Evolutionary conservation across 805 yeast genomes (phyloP).

Genomic region (Cyberlindnera maclurae): DNA sequence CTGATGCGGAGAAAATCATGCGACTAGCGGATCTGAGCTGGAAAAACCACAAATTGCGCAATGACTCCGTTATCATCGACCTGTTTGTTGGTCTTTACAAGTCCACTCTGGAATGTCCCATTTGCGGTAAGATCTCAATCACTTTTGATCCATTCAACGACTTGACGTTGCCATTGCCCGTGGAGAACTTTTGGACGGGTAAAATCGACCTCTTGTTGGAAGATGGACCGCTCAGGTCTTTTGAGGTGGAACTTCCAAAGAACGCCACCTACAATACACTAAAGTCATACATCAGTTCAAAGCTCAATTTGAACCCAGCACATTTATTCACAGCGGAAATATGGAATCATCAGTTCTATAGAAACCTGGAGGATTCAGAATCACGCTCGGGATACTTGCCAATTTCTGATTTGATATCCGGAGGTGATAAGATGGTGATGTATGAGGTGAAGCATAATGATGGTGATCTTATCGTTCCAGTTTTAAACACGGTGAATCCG

Average conservation of each 20-base stretch:
- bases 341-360: conserved; percentile 61
- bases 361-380: conserved; percentile 57
- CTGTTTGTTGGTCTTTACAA: conserved; percentile 87
- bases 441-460: conserved; percentile 41
- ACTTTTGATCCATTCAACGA: conserved; percentile 95
- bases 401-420: conserved; percentile 56
- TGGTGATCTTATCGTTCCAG: conserved; percentile 55
- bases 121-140: conserved; percentile 67
- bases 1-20: conserved; percentile 46
- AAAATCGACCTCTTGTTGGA: conserved; percentile 58
- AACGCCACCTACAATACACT: conserved; percentile 58
- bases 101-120: conserved; percentile 85
- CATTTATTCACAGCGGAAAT: conserved; percentile 50
- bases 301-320: conserved; percentile 30
- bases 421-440: conserved; percentile 57
- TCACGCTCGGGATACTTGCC: conserved; percentile 49
- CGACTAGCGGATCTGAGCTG: conserved; percentile 70
- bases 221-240: conserved; percentile 36
- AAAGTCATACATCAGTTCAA: conserved; percentile 50
- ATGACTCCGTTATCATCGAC: conserved; percentile 80
- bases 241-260: conserved; percentile 70
- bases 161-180: conserved; percentile 82
- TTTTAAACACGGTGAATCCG: conserved; percentile 39
- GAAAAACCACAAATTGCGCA: conserved; percentile 70
- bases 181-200: conserved; percentile 63